Percentiles rank a stretch among this genome's conserved stretches.
phyloP scores from a whole-genome alignment of 495 filamentous ascomycete genomes.

The Rhypophila decipiens region DNA sequence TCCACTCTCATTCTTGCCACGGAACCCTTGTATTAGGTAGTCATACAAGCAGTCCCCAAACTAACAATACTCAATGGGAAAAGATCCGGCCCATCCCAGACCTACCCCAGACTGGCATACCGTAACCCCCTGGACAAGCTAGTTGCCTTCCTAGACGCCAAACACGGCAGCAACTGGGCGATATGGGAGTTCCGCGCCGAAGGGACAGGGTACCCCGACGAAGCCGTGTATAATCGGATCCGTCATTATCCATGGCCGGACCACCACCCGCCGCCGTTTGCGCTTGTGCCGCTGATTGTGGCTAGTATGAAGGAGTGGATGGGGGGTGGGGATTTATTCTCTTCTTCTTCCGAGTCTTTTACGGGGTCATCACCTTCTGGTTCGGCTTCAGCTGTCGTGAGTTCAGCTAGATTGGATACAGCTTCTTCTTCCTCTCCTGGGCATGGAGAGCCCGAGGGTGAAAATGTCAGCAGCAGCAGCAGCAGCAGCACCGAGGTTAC shows the following conservation, averaged over 20 bases:
- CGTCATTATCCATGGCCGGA: conserved; percentile 94
- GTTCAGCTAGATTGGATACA: too few species aligned
- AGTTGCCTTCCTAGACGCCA: conserved; percentile 75
- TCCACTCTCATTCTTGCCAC: too few species aligned
- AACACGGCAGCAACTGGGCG: conserved; percentile 76
- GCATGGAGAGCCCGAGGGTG: too few species aligned
- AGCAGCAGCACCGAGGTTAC: conserved; percentile 1
- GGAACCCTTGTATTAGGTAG: too few species aligned
- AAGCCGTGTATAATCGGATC: conserved; percentile 75
- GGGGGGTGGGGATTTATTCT: conserved; percentile 44
- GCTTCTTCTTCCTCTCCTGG: too few species aligned
- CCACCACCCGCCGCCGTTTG: conserved; percentile 93
- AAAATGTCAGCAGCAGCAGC: conserved; percentile 15
- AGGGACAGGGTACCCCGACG: conserved; percentile 89
- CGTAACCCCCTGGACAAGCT: conserved; percentile 84
- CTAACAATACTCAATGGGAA: too few species aligned
- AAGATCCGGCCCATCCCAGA: conserved; percentile 76
- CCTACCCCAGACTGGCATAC: conserved; percentile 85
- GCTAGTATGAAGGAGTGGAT: conserved; percentile 87
- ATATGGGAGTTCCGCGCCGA: conserved; percentile 98
- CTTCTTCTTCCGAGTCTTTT: too few species aligned
- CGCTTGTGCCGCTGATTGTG: conserved; percentile 78
- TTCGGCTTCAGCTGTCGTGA: too few species aligned
- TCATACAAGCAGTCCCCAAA: too few species aligned
- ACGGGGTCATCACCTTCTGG: too few species aligned